These are phyloP conservation scores for Mortierella sp. DNA, from an alignment of 371 early-diverging fungal genomes.

Conservation along the genomic window DNA sequence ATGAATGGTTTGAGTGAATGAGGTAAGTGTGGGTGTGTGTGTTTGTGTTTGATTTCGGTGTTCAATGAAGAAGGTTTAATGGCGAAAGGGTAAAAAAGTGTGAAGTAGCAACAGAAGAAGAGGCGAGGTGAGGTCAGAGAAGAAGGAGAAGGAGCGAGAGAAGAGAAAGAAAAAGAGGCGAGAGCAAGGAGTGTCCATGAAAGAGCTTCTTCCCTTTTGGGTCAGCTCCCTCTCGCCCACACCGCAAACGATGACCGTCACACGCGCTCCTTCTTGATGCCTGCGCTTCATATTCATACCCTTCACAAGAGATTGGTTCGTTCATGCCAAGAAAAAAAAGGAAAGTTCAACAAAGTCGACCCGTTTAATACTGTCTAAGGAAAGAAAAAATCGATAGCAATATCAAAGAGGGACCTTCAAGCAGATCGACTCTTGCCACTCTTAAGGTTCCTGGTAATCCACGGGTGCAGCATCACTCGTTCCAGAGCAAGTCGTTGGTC, in stretches of 20 bases:
- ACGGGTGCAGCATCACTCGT: constrained; percentile 89
- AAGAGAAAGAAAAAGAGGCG: not conserved
- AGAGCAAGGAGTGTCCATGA: not conserved
- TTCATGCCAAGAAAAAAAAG: not conserved
- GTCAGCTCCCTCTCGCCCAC: not conserved
- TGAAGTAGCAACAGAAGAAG: not conserved
- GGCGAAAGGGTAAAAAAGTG: not conserved
- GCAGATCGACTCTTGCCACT: not conserved
- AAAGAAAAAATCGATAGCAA: not conserved
- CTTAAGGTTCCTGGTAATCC: constrained; percentile 64
- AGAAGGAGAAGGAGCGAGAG: not conserved
- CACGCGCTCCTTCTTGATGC: not conserved
- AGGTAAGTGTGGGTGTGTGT: no score
- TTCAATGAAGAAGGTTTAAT: not conserved
- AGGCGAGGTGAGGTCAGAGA: not conserved
- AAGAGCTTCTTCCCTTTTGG: not conserved
- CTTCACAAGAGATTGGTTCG: not conserved
- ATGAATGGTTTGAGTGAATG: not conserved
- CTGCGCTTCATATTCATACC: not conserved
- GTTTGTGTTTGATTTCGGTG: not conserved
- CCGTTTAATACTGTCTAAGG: not conserved
- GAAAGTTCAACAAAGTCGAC: not conserved
- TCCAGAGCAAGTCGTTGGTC: constrained; percentile 81
- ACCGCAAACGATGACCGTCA: not conserved
- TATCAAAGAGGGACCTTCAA: not conserved